These are phyloP conservation scores for Mycena chlorophos DNA, from an alignment of 768 basidiomycete genomes.

Conservation along the genomic window DNA sequence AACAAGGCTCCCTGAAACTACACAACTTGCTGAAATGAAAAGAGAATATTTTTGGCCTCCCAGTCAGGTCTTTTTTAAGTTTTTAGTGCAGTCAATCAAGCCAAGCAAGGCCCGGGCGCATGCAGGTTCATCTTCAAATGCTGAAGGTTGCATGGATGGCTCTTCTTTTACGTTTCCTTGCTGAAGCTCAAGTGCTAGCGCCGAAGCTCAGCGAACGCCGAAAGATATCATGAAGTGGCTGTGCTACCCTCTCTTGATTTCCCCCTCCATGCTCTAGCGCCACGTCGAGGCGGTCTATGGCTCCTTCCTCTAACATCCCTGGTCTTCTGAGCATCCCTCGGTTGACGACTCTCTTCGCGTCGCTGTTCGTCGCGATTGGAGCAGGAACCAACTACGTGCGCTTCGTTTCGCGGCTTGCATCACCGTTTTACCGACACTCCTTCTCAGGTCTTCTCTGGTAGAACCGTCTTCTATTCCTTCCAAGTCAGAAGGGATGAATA, in stretches of 20 bases:
- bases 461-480: neutral
- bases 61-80: too few relatives aligned
- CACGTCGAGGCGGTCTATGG: neutral
- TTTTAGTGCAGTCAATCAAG: too few relatives aligned
- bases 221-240: too few relatives aligned
- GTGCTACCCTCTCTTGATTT: neutral
- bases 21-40: too few relatives aligned
- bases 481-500: neutral
- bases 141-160: too few relatives aligned
- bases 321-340: constrained; percentile 16
- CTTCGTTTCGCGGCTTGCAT: neutral
- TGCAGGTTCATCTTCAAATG: too few relatives aligned
- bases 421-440: neutral
- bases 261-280: neutral
- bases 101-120: too few relatives aligned
- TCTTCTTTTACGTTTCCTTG: too few relatives aligned
- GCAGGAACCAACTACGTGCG: constrained; percentile 23
- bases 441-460: constrained; percentile 23
- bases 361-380: constrained; percentile 18
- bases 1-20: too few relatives aligned
- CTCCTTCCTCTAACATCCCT: neutral
- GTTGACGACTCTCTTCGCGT: constrained; percentile 15
- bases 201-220: too few relatives aligned
- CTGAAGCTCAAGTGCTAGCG: too few relatives aligned
- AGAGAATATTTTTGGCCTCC: too few relatives aligned